Evolutionary conservation across 2,329 filamentous ascomycete species (phyloP).

Genomic region (Proliferodiscus dingleyae): DNA sequence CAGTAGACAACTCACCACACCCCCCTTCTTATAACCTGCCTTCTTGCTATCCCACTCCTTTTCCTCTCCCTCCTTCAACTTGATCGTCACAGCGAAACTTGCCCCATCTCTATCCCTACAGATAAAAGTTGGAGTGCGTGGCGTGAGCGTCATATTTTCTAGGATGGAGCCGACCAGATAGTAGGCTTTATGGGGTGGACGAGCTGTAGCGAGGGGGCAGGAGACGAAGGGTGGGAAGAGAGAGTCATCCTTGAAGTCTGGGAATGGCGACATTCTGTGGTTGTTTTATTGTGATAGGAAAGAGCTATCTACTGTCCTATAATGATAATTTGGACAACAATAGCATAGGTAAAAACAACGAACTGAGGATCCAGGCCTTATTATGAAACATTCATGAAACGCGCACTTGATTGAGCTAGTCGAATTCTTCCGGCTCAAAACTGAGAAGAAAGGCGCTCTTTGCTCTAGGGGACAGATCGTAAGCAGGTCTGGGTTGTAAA

Average conservation of each 20-base stretch:
- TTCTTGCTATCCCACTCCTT: conserved; percentile 4
- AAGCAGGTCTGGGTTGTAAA: no score
- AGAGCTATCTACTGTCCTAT: neutral
- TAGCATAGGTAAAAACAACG: neutral
- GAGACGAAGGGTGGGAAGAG: conserved; percentile 21
- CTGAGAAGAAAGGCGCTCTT: no score
- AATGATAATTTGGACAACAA: neutral
- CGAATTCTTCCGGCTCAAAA: neutral
- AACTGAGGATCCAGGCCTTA: neutral
- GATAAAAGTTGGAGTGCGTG: conserved; percentile 26
- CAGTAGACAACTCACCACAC: neutral
- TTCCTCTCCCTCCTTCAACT: conserved; percentile 1
- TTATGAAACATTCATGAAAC: neutral
- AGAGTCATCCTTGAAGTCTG: conserved; percentile 15
- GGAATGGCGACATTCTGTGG: conserved; percentile 18
- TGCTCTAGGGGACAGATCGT: no score
- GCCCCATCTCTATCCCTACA: conserved; percentile 17
- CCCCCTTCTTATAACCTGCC: conserved; percentile 23
- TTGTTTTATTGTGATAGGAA: neutral
- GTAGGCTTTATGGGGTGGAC: neutral
- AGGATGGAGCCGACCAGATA: conserved; percentile 25
- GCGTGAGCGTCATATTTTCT: conserved; percentile 28
- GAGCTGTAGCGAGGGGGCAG: conserved; percentile 13
- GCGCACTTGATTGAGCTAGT: neutral
- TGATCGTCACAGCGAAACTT: conserved; percentile 23